Base-by-base conservation (phyloP, 1,284 basidiomycete genomes). In the Rhodotorula sp. region DNA sequence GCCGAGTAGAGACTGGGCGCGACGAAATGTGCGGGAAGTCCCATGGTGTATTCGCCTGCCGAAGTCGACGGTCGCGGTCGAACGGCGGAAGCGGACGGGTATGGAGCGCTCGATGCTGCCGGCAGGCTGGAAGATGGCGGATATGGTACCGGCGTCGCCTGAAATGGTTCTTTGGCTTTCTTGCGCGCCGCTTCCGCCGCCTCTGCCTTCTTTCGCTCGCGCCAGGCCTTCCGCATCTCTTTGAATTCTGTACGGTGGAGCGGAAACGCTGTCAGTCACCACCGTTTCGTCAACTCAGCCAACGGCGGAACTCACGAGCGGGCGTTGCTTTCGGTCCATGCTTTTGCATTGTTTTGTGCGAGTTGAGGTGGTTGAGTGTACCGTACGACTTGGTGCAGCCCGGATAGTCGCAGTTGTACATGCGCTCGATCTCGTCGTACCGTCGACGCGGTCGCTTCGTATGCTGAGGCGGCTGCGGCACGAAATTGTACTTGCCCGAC, bases 181-280 rank as follows among this genome's bases (percentile, higher is more conserved):
- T 30, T 33, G 20, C 69, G 67, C 2, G 72, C 71, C 3, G 67
- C 61, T 8, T 62, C 68, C 0, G 71, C 67, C 4, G 74, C 82
- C 33, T 84, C 84, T 75, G 91, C 90, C 81, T 94, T 92, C 84
- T 95, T 97, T 77, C 88, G 87, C 82, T 91, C 92, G 65, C 93
- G 87, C 93, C 94, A 96, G 76, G 91, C 90, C 80, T 95, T 96
- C 73, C 95, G 88, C 79, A 96, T 88, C 78, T 97, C 95, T 80
- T 96, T 97, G 85, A 98, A 98, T 83, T 98, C 95, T 95, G 80
- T 22, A 29, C 7, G 26, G 26, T 26, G 12, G 4, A 61, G 17
- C 48, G 58, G 37, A 64, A 56, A 60, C 45, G 68, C 49, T 51
- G 56, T 24, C 24, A 30, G 67, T 48, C 20, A 26, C 24, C 24